Conservation (phyloP, 179 eudicot genomes). For the Spinacia oleracea region DNA sequence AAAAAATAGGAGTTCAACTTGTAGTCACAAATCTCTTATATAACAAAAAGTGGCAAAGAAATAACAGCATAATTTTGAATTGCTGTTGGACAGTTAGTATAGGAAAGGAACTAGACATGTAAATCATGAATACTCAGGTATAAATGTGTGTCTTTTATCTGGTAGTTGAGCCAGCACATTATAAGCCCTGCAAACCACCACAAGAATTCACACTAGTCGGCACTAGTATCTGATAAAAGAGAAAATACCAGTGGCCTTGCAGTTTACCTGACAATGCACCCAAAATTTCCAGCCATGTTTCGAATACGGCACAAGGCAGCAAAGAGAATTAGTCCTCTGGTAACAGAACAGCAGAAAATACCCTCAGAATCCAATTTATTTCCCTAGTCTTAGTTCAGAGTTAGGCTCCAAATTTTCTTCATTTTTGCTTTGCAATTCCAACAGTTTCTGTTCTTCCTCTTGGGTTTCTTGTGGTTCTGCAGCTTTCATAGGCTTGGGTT, state of each 20-base stretch:
- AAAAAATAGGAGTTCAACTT: no score
- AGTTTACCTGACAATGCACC: constrained; percentile 13
- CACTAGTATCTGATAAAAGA: neutral
- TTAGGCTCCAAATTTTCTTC: constrained; percentile 17
- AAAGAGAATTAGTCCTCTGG: neutral
- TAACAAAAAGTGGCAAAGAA: neutral
- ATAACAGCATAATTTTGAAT: neutral
- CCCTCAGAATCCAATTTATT: constrained; percentile 3
- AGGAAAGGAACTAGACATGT: neutral
- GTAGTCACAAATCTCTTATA: no score
- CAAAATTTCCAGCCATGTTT: neutral
- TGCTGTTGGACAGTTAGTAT: constrained; percentile 3
- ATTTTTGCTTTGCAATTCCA: constrained; percentile 63
- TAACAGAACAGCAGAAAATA: neutral
- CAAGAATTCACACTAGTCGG: neutral
- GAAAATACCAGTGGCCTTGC: neutral
- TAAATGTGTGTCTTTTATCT: neutral
- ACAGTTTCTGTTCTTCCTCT: constrained; percentile 66
- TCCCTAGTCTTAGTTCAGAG: constrained; percentile 25
- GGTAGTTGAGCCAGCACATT: constrained; percentile 4
- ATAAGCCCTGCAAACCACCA: neutral
- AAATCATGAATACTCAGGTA: constrained; percentile 5
- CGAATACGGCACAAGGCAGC: neutral
- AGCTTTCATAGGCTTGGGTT: constrained; percentile 50
- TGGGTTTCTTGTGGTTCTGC: constrained; percentile 38